A percentile compares a stretch with the other conserved stretches of the same genome.
Conservation (phyloP, 257 asterid genomes). For the Lycium ferocissimum region DNA sequence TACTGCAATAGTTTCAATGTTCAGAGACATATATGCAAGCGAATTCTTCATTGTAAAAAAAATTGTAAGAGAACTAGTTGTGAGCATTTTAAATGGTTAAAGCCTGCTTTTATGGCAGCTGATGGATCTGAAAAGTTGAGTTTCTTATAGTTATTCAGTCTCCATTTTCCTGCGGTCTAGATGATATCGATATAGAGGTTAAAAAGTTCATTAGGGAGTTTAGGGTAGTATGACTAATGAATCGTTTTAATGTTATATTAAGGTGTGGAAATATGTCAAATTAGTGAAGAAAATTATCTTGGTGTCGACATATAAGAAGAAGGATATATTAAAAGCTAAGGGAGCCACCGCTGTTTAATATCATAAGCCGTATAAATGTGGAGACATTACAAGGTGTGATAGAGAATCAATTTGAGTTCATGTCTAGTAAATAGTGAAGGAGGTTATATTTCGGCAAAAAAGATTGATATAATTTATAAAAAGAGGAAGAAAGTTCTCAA, state of each 20-base stretch:
- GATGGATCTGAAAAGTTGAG: constrained; percentile 15
- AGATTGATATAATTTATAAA: background rate
- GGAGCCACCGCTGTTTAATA: background rate
- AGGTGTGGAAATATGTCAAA: background rate
- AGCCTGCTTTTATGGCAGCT: background rate
- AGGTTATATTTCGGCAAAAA: too few relatives aligned
- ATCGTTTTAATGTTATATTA: too few relatives aligned
- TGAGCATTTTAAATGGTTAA: background rate
- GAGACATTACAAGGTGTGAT: background rate
- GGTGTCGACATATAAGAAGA: background rate
- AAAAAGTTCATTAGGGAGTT: too few relatives aligned
- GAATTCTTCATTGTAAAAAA: background rate
- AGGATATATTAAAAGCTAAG: background rate
- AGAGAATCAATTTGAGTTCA: background rate
- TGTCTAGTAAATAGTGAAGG: background rate
- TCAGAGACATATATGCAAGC: background rate
- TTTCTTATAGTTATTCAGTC: background rate
- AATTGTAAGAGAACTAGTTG: background rate
- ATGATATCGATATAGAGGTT: background rate
- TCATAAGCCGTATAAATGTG: background rate
- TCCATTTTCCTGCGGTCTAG: background rate
- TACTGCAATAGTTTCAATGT: background rate
- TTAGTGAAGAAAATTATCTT: background rate
- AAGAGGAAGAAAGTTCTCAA: background rate
- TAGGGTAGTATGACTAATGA: background rate